phyloP scores from a whole-genome alignment of 805 yeast genomes.

The Candida sanyiensis region DNA sequence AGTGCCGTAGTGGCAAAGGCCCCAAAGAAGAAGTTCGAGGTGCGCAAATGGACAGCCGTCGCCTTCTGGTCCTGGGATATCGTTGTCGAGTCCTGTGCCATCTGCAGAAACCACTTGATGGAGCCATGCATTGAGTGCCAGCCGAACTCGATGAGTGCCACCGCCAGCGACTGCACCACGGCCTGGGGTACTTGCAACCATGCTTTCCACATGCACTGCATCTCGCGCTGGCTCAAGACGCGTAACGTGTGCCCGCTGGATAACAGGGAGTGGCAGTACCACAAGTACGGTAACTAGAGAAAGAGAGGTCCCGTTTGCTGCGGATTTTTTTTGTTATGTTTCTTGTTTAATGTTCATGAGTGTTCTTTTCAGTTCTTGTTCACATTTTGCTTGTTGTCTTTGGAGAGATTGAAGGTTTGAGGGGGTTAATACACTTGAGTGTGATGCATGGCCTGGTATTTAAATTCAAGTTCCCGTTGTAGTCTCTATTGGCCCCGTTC shows the following conservation, averaged over 20 bases:
- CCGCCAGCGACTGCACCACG: slow-evolving; percentile 77
- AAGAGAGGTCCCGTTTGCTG: not conserved
- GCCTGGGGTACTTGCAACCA: slow-evolving; percentile 98
- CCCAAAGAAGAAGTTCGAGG: slow-evolving; percentile 75
- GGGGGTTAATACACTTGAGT: not conserved
- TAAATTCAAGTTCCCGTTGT: not conserved
- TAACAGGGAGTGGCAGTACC: slow-evolving; percentile 80
- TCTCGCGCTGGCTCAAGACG: slow-evolving; percentile 89
- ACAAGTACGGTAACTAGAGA: slow-evolving; percentile 61
- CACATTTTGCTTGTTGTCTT: slow-evolving; percentile 4
- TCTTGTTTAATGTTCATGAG: not conserved
- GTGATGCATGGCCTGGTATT: not conserved
- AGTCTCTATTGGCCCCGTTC: slow-evolving; percentile 1
- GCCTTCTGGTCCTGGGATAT: slow-evolving; percentile 99
- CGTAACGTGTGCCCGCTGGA: slow-evolving; percentile 97
- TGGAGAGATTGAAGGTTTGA: slow-evolving; percentile 1
- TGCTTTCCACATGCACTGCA: slow-evolving; percentile 98
- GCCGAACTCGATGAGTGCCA: slow-evolving; percentile 61
- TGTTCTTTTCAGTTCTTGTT: slow-evolving; percentile 4
- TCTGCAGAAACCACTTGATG: slow-evolving; percentile 96
- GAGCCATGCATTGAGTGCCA: slow-evolving; percentile 97
- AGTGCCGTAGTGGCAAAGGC: slow-evolving; percentile 14
- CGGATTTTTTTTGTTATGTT: not conserved
- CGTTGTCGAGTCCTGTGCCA: slow-evolving; percentile 93
- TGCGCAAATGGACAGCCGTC: slow-evolving; percentile 97